Evolutionary conservation across 306 rosid species (phyloP).

Genomic region (Lotus japonicus): DNA sequence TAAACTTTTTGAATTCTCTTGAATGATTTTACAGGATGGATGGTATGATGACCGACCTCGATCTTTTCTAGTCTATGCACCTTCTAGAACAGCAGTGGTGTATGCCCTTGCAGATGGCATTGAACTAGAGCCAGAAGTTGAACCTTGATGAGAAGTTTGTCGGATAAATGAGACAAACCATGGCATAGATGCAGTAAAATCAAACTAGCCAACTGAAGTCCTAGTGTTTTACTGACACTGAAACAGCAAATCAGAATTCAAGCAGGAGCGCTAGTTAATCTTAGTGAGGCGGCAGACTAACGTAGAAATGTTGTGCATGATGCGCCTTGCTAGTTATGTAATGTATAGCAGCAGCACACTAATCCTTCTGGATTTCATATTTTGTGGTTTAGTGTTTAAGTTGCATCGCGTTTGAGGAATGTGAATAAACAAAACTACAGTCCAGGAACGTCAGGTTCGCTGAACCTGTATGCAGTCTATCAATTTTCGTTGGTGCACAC

Average conservation of each 20-base stretch:
- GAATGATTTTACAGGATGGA: slow-evolving; percentile 54
- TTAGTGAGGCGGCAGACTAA: slow-evolving; percentile 13
- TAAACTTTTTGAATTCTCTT: slow-evolving; percentile 8
- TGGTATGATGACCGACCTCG: slow-evolving; percentile 61
- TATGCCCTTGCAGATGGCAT: slow-evolving; percentile 46
- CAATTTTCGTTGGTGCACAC: not conserved
- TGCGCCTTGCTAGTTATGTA: slow-evolving; percentile 11
- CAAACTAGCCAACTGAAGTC: slow-evolving; percentile 17
- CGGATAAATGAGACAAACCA: not conserved
- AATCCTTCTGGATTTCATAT: not conserved
- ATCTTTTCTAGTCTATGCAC: slow-evolving; percentile 74
- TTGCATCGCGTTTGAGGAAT: not conserved
- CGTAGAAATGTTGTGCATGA: not conserved
- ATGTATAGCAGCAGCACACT: not conserved
- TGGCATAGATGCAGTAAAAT: slow-evolving; percentile 23
- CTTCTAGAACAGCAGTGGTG: slow-evolving; percentile 77
- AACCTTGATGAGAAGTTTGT: slow-evolving; percentile 29
- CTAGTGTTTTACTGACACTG: slow-evolving; percentile 1
- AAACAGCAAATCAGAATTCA: slow-evolving; percentile 10
- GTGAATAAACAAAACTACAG: not conserved
- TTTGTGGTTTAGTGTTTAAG: not conserved
- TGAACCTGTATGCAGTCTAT: slow-evolving; percentile 1
- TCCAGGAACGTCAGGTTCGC: not conserved
- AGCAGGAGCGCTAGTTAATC: slow-evolving; percentile 8
- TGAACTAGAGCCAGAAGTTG: slow-evolving; percentile 9